Percentiles rank a stretch among this genome's conserved stretches.
These are phyloP conservation scores for Helianthus annuus DNA, from an alignment of 129 eudicot species.

Conservation along the genomic window HanXRQr2.0-SUNRISE NC_035446.2:26780735-26781234, in stretches of 20 bases:
- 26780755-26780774: not conserved
- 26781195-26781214: not conserved
- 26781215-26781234: not conserved
- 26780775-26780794: not conserved
- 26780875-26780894: not conserved
- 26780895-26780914: constrained; percentile 7
- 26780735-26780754: not conserved
- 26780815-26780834: not conserved
- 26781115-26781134: constrained; percentile 14
- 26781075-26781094: constrained; percentile 15
- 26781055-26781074: constrained; percentile 2
- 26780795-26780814: not conserved
- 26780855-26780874: constrained; percentile 7
- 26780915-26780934: constrained; percentile 25
- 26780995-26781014: constrained; percentile 17
- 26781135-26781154: constrained; percentile 32
- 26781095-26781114: constrained; percentile 29
- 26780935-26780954: constrained; percentile 14
- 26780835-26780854: not conserved
- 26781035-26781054: constrained; percentile 22
- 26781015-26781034: constrained; percentile 22
- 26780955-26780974: constrained; percentile 12
- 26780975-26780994: constrained; percentile 10
- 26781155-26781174: constrained; percentile 8
- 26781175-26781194: not conserved